These are phyloP conservation scores for Periglandula ipomoeae DNA, from an alignment of 2,329 filamentous ascomycete species.

Conservation along the genomic window DNA sequence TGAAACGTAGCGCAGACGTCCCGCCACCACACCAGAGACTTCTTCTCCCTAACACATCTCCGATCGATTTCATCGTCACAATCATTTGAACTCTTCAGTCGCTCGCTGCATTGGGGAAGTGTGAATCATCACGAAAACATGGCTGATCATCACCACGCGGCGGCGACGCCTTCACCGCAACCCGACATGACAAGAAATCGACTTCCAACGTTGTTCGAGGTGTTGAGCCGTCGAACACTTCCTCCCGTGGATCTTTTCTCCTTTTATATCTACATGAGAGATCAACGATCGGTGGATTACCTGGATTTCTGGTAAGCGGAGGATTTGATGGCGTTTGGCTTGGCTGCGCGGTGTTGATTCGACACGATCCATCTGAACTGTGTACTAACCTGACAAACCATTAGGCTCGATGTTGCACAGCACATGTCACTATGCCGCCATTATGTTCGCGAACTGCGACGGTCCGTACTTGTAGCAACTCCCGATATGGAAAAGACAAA, in stretches of 20 bases:
- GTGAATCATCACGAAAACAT: slow-evolving; percentile 10
- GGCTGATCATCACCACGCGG: slow-evolving; percentile 15
- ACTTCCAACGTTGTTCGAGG: slow-evolving; percentile 90
- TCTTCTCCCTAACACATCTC: background rate
- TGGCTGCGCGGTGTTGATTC: too few species aligned
- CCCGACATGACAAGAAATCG: slow-evolving; percentile 65
- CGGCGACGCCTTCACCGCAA: slow-evolving; percentile 40
- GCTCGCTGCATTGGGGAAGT: background rate
- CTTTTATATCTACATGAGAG: slow-evolving; percentile 99
- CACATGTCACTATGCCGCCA: slow-evolving; percentile 97
- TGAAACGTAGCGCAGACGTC: slow-evolving; percentile 10
- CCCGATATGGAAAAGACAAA: slow-evolving; percentile 75
- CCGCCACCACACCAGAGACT: background rate
- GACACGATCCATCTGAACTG: too few species aligned
- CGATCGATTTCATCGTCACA: background rate
- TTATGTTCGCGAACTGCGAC: slow-evolving; percentile 89
- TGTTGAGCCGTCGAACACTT: slow-evolving; percentile 85
- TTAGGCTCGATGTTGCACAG: slow-evolving; percentile 97
- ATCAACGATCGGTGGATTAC: slow-evolving; percentile 95
- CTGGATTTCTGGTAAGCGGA: slow-evolving; percentile 84
- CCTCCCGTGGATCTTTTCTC: slow-evolving; percentile 95
- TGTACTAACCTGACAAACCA: background rate
- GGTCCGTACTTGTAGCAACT: slow-evolving; percentile 86
- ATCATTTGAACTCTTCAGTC: background rate
- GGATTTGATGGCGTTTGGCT: background rate